Evolutionary conservation across 495 filamentous ascomycete species (phyloP).

Genomic region (Xylaria longipes): DNA sequence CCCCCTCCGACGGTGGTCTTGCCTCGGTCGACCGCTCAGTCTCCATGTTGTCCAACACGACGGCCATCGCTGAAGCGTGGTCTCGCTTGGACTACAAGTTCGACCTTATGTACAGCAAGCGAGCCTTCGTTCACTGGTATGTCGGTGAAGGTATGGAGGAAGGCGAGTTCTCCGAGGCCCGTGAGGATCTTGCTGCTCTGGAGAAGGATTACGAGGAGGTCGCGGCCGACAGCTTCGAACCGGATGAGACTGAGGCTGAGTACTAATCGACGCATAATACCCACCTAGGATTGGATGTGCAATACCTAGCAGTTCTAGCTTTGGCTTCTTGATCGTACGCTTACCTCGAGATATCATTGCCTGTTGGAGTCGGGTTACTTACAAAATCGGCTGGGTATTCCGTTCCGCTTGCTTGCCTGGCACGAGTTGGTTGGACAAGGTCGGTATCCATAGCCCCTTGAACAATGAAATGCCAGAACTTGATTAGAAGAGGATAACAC

Average conservation of each 20-base stretch:
- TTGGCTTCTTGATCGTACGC: slow-evolving; percentile 19
- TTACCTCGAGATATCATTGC: slow-evolving; percentile 21
- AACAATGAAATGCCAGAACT: neutral
- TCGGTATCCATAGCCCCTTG: slow-evolving; percentile 10
- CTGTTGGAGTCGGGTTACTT: slow-evolving; percentile 15
- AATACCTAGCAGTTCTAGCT: slow-evolving; percentile 22
- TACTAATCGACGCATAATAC: slow-evolving; percentile 63
- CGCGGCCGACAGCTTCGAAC: slow-evolving; percentile 71
- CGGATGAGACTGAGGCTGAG: slow-evolving; percentile 70
- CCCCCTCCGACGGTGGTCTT: slow-evolving; percentile 66
- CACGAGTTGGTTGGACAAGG: slow-evolving; percentile 21
- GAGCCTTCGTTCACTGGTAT: slow-evolving; percentile 95
- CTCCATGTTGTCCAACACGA: slow-evolving; percentile 92
- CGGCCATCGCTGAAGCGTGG: slow-evolving; percentile 91
- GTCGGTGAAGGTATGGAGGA: slow-evolving; percentile 97
- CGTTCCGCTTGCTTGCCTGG: slow-evolving; percentile 4
- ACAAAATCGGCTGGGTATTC: slow-evolving; percentile 13
- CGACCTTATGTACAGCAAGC: slow-evolving; percentile 96
- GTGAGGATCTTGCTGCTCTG: slow-evolving; percentile 87
- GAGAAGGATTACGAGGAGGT: slow-evolving; percentile 96
- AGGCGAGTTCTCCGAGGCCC: slow-evolving; percentile 89
- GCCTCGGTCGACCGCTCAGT: slow-evolving; percentile 86
- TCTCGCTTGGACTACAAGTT: slow-evolving; percentile 89
- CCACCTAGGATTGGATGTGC: slow-evolving; percentile 25
- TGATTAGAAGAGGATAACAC: neutral